These are phyloP conservation scores for Daldinia loculata DNA, from an alignment of 495 filamentous ascomycete genomes.

Conservation along the genomic window DNA sequence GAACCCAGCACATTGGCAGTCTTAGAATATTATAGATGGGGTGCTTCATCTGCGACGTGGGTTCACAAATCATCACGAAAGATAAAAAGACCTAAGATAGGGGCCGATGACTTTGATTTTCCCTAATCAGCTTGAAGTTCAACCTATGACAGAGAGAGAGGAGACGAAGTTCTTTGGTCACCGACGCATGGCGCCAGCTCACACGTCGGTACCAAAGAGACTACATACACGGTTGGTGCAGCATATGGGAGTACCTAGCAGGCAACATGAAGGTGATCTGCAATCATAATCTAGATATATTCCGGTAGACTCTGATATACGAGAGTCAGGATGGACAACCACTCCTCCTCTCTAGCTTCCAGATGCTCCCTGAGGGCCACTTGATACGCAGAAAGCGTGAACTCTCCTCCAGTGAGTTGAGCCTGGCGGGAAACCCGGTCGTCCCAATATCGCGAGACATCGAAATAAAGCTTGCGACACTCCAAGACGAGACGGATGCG, in stretches of 20 bases:
- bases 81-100: not conserved
- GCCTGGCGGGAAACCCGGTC: not conserved
- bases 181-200: not conserved
- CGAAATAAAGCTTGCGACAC: not conserved
- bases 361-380: not conserved
- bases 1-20: not conserved
- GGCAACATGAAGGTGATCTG: not conserved
- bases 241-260: not conserved
- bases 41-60: not conserved
- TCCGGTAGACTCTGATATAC: not conserved
- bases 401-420: not conserved
- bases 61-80: not conserved
- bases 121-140: not conserved
- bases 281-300: not conserved
- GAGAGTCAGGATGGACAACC: not conserved
- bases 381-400: not conserved
- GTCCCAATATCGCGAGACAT: not conserved
- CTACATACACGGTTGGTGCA: not conserved
- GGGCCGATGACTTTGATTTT: not conserved
- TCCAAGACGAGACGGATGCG: not conserved
- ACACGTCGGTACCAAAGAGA: not conserved
- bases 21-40: not conserved
- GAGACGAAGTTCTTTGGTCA: not conserved
- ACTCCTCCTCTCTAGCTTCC: not conserved
- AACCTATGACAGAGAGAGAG: not conserved